Percentiles rank a stretch among this genome's conserved stretches.
Conservation (phyloP, 148 eudicot genomes). For the Rhododendron henanense region DNA sequence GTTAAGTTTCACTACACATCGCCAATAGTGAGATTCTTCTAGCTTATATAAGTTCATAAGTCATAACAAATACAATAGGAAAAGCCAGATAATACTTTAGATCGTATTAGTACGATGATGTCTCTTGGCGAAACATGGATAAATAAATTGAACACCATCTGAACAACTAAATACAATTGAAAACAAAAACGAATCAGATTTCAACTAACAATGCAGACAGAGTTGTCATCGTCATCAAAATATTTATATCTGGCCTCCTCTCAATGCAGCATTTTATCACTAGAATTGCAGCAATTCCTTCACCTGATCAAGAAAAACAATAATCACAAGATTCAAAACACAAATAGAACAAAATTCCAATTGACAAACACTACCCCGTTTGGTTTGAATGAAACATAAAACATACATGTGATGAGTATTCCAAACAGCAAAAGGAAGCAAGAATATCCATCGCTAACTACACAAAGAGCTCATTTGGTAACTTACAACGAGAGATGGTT, state of each 20-base stretch:
- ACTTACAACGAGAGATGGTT: too few species aligned
- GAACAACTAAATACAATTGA: conserved; percentile 1
- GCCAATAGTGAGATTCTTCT: too few species aligned
- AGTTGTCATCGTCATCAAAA: conserved; percentile 75
- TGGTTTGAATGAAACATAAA: background rate
- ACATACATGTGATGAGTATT: background rate
- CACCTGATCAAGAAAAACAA: conserved; percentile 1
- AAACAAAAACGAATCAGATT: background rate
- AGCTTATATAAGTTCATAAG: too few species aligned
- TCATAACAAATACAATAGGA: too few species aligned
- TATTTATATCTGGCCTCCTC: too few species aligned
- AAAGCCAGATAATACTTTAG: too few species aligned
- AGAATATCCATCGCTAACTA: background rate
- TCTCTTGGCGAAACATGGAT: background rate
- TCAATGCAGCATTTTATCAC: too few species aligned
- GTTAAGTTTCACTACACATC: too few species aligned
- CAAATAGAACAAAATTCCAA: background rate
- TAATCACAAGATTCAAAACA: conserved; percentile 23
- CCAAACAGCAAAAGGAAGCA: background rate
- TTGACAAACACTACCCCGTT: conserved; percentile 1
- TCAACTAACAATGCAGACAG: conserved; percentile 70
- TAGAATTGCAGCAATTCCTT: too few species aligned
- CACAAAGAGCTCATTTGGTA: background rate
- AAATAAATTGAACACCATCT: background rate
- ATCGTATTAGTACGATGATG: background rate